Evolutionary conservation across 1,284 basidiomycete genomes (phyloP).

Genomic region (Irpex rosettiformis): DNA sequence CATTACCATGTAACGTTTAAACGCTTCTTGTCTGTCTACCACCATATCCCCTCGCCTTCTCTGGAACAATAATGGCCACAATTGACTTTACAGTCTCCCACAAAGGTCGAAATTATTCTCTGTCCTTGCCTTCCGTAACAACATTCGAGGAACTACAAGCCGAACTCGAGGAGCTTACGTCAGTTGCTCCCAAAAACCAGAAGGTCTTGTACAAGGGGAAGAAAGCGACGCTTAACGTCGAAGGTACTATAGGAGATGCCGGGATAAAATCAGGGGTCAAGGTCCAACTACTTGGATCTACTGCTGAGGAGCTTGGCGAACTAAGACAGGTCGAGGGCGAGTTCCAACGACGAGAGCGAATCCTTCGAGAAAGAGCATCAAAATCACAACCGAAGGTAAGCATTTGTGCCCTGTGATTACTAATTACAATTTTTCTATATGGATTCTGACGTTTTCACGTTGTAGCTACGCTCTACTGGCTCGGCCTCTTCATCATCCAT

Average conservation of each 20-base stretch:
- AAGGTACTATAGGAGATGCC: constrained; percentile 42
- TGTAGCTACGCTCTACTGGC: constrained; percentile 55
- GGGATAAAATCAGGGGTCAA: constrained; percentile 62
- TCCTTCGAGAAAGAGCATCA: constrained; percentile 54
- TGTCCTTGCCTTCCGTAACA: constrained; percentile 44
- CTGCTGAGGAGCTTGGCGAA: constrained; percentile 49
- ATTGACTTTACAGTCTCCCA: constrained; percentile 35
- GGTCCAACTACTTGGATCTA: constrained; percentile 66
- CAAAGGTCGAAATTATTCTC: constrained; percentile 42
- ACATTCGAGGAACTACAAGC: constrained; percentile 46
- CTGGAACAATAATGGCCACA: no score
- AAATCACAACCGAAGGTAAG: constrained; percentile 59
- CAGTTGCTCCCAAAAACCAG: constrained; percentile 59
- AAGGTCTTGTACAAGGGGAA: constrained; percentile 73
- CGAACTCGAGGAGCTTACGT: constrained; percentile 56
- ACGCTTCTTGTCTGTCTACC: not conserved
- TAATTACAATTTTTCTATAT: not conserved
- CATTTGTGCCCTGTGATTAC: not conserved
- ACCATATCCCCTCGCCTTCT: not conserved
- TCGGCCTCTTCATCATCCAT: constrained; percentile 32
- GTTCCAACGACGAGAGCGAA: constrained; percentile 48
- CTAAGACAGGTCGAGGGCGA: constrained; percentile 56
- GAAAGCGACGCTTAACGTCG: constrained; percentile 34
- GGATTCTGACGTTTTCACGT: not conserved
- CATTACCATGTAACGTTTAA: not conserved